Conservation (phyloP, 768 basidiomycete genomes). For the Mycena chlorophos region DNA sequence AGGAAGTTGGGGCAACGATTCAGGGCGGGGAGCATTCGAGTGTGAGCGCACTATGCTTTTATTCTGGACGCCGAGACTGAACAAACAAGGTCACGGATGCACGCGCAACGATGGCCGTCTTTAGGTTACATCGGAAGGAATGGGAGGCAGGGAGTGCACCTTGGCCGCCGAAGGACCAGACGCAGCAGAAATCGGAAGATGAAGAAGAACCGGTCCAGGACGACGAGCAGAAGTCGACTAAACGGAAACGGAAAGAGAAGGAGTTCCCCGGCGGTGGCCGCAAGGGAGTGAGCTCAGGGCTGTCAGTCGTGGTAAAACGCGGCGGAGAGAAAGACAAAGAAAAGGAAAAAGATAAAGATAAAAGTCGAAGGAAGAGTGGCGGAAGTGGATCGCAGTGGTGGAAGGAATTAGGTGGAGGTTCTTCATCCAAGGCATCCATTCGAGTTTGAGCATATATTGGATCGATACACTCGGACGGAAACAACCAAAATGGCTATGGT, state of each 20-base stretch:
- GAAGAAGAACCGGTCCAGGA: neutral
- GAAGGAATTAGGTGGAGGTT: neutral
- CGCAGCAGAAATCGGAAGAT: slow-evolving; percentile 9
- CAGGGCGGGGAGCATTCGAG: slow-evolving; percentile 90
- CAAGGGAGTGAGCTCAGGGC: slow-evolving; percentile 65
- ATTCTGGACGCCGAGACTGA: neutral
- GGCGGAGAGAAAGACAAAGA: slow-evolving; percentile 3
- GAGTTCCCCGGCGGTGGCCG: slow-evolving; percentile 53
- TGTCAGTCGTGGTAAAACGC: slow-evolving; percentile 50
- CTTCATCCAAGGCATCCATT: neutral
- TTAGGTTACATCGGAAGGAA: slow-evolving; percentile 73
- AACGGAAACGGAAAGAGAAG: neutral
- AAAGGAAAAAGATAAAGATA: neutral
- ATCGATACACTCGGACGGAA: too few species aligned
- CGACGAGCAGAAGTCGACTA: neutral
- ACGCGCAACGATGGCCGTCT: slow-evolving; percentile 93
- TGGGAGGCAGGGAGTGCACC: slow-evolving; percentile 69
- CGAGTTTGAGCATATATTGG: too few species aligned
- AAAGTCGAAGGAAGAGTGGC: neutral
- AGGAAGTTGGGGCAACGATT: slow-evolving; percentile 78
- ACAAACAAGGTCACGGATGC: slow-evolving; percentile 79
- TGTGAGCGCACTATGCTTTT: slow-evolving; percentile 47
- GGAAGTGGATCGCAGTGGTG: neutral
- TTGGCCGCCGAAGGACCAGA: slow-evolving; percentile 23
- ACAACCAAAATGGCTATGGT: too few species aligned